Percentiles rank a stretch among this genome's conserved stretches.
phyloP scores from a whole-genome alignment of 495 filamentous ascomycete genomes.

The Lineolata rhizophorae region DNA sequence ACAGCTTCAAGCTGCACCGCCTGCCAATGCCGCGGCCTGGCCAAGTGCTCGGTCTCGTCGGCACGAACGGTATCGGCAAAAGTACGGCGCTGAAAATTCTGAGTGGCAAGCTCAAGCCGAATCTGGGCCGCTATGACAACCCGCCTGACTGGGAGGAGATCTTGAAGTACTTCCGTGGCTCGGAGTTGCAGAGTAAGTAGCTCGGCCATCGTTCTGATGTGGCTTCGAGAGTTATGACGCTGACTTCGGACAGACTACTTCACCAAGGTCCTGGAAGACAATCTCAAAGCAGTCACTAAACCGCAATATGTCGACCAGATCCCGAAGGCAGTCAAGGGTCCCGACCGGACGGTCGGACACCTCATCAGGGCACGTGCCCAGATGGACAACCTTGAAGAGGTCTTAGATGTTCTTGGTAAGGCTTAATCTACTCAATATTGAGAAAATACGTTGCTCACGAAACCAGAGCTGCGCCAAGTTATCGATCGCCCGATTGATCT shows the following conservation, averaged over 20 bases:
- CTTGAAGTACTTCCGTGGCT: conserved; percentile 90
- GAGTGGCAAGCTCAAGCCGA: conserved; percentile 94
- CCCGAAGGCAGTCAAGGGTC: conserved; percentile 66
- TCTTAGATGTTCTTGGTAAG: conserved; percentile 59
- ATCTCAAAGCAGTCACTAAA: conserved; percentile 93
- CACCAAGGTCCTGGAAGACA: conserved; percentile 89
- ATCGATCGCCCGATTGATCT: conserved; percentile 67
- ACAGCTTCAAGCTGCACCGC: conserved; percentile 97
- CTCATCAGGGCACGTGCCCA: conserved; percentile 53
- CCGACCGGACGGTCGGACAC: conserved; percentile 50
- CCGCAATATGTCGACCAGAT: conserved; percentile 98
- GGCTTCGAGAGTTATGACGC: too few species aligned
- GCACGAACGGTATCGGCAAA: conserved; percentile 99
- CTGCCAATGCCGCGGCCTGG: conserved; percentile 89
- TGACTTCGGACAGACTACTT: conserved; percentile 55
- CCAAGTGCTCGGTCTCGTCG: conserved; percentile 90
- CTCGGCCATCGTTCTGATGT: conserved; percentile 1
- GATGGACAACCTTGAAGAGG: conserved; percentile 64
- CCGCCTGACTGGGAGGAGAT: conserved; percentile 99
- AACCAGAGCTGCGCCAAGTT: conserved; percentile 60
- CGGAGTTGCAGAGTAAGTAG: conserved; percentile 75
- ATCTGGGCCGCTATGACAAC: conserved; percentile 83
- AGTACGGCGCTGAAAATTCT: conserved; percentile 96
- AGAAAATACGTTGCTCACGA: conserved; percentile 11
- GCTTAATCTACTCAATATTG: background rate